A percentile compares a stretch with the other conserved stretches of the same genome.
Conservation (phyloP, 2,329 filamentous ascomycete genomes). For the Pseudogymnoascus sp. region DNA sequence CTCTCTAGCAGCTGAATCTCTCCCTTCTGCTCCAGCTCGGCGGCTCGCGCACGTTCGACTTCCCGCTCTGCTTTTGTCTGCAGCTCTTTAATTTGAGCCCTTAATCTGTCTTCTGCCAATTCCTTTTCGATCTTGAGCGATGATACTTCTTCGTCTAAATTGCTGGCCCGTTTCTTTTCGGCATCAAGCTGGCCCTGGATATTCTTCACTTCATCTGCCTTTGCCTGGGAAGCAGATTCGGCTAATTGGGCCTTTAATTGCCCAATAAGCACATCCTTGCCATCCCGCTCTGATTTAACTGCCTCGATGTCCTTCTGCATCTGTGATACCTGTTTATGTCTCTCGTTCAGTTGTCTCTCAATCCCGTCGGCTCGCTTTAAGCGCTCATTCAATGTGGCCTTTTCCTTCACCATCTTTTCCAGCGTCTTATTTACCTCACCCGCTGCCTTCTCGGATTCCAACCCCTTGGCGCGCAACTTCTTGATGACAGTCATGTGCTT, state of each 20-base stretch:
- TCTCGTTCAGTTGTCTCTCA: constrained; percentile 49
- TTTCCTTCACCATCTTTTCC: constrained; percentile 49
- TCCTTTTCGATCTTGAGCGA: constrained; percentile 74
- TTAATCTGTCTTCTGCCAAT: constrained; percentile 61
- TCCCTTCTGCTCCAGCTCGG: constrained; percentile 71
- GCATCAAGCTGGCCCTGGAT: constrained; percentile 60
- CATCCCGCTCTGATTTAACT: constrained; percentile 54
- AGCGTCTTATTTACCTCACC: constrained; percentile 50
- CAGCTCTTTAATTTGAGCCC: constrained; percentile 60
- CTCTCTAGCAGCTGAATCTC: constrained; percentile 74
- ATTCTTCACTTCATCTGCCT: constrained; percentile 56
- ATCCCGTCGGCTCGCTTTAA: constrained; percentile 42
- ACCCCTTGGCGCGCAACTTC: constrained; percentile 60
- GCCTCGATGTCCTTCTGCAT: constrained; percentile 50
- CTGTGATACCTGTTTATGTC: constrained; percentile 41
- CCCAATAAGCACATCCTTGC: constrained; percentile 56
- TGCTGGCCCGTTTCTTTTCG: constrained; percentile 48
- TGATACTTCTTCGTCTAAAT: constrained; percentile 48
- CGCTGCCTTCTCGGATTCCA: constrained; percentile 57
- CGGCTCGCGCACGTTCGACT: constrained; percentile 57
- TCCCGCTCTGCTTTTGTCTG: constrained; percentile 66
- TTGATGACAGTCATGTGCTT: constrained; percentile 77
- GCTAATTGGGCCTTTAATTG: constrained; percentile 64
- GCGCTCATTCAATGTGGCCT: constrained; percentile 39
- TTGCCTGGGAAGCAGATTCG: constrained; percentile 57